These are phyloP conservation scores for Ophiostoma montium DNA, from an alignment of 2,329 filamentous ascomycete species.

Conservation along the genomic window DNA sequence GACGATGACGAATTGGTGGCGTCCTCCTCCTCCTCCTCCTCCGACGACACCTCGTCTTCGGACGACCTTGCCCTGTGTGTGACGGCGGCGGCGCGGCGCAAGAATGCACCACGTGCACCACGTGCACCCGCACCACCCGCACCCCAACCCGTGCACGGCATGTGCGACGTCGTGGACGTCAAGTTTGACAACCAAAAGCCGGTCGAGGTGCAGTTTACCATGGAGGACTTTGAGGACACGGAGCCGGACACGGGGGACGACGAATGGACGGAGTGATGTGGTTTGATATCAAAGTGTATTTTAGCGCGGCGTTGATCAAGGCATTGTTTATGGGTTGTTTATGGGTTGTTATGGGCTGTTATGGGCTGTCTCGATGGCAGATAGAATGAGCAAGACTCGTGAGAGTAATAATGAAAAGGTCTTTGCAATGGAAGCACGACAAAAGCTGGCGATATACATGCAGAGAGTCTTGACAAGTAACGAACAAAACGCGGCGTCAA, in stretches of 20 bases:
- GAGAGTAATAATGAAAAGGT: too few relatives aligned
- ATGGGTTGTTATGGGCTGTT: too few relatives aligned
- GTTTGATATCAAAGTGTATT: neutral
- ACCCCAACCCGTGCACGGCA: slow-evolving; percentile 44
- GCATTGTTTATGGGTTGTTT: neutral
- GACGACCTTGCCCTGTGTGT: neutral
- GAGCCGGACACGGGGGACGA: slow-evolving; percentile 36
- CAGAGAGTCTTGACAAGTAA: too few relatives aligned
- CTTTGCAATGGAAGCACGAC: too few relatives aligned
- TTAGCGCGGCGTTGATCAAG: neutral
- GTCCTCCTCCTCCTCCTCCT: too few relatives aligned
- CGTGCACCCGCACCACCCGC: neutral
- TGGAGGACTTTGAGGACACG: slow-evolving; percentile 55
- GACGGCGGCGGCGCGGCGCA: too few relatives aligned
- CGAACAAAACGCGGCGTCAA: too few relatives aligned
- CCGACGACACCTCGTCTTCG: slow-evolving; percentile 8
- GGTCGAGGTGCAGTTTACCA: slow-evolving; percentile 50
- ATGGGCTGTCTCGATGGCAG: too few relatives aligned
- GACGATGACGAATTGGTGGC: slow-evolving; percentile 20
- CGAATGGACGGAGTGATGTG: slow-evolving; percentile 31
- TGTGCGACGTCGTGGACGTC: slow-evolving; percentile 57
- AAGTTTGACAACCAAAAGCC: slow-evolving; percentile 65
- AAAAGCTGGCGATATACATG: too few relatives aligned
- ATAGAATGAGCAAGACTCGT: too few relatives aligned
- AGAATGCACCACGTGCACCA: neutral